Evolutionary conservation across 352 stramenopile genomes (phyloP).

Genomic region (Bremia lactucae): DNA sequence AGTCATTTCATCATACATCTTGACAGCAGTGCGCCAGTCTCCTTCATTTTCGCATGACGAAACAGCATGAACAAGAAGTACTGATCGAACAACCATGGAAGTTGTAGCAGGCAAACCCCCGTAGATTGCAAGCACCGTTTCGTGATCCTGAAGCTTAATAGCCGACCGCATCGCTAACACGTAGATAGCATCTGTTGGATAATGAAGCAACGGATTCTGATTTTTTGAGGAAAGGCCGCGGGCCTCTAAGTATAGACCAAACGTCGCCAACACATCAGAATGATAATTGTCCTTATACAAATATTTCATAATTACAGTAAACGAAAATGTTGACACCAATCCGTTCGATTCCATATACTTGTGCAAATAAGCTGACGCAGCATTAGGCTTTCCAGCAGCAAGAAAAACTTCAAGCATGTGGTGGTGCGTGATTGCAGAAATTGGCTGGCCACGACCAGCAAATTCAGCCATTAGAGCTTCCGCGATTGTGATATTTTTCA

Average conservation of each 20-base stretch:
- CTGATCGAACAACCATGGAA: conserved; percentile 42
- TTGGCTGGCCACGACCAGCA: conserved; percentile 32
- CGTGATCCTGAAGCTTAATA: conserved; percentile 35
- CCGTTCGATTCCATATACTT: conserved; percentile 33
- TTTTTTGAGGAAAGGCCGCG: conserved; percentile 30
- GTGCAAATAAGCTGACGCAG: conserved; percentile 37
- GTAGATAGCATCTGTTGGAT: conserved; percentile 52
- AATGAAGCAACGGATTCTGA: conserved; percentile 52
- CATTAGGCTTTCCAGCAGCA: conserved; percentile 36
- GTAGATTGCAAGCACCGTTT: conserved; percentile 54
- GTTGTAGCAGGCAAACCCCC: conserved; percentile 26
- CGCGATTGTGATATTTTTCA: conserved; percentile 40
- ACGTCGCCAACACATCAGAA: conserved; percentile 39
- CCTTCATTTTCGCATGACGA: conserved; percentile 46
- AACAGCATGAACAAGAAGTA: conserved; percentile 39
- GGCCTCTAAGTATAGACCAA: conserved; percentile 47
- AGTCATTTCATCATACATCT: conserved; percentile 66
- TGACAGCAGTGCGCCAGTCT: conserved; percentile 68
- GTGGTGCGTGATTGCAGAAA: conserved; percentile 59
- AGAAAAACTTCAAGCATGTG: conserved; percentile 64
- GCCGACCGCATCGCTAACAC: conserved; percentile 50
- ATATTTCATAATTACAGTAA: conserved; percentile 70
- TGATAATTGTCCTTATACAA: conserved; percentile 26
- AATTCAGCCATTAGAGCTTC: conserved; percentile 53
- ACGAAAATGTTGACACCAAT: conserved; percentile 54